Evolutionary conservation across 139 green algal genomes (phyloP).

Genomic region (Volvox africanus): DNA sequence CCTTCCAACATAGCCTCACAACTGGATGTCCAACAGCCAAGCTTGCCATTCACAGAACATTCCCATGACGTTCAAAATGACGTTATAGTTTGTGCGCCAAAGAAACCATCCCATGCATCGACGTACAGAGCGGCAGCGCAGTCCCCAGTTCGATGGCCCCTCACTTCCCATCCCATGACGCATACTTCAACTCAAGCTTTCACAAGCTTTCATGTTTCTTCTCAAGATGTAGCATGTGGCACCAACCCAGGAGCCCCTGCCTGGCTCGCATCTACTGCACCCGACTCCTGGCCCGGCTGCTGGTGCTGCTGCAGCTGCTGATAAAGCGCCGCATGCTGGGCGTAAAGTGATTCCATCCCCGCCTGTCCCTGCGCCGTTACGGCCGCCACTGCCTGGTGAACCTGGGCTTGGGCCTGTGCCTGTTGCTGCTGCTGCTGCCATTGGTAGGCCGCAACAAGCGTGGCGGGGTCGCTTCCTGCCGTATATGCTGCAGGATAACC

Average conservation of each 20-base stretch:
- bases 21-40: too few species aligned
- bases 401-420: not conserved
- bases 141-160: too few species aligned
- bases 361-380: not conserved
- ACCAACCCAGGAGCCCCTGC: not conserved
- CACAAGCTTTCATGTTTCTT: too few species aligned
- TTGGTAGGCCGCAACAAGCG: conserved; percentile 41
- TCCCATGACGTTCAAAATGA: too few species aligned
- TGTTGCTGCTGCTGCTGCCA: conserved; percentile 30
- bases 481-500: not conserved
- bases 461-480: not conserved
- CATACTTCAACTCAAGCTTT: too few species aligned
- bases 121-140: too few species aligned
- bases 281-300: not conserved
- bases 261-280: not conserved
- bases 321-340: conserved; percentile 21
- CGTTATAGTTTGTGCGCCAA: too few species aligned
- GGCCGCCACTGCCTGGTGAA: conserved; percentile 6
- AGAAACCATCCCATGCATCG: too few species aligned
- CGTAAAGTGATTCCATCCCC: conserved; percentile 18
- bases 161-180: too few species aligned
- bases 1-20: too few species aligned
- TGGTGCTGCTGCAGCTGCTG: conserved; percentile 15
- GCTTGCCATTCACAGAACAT: too few species aligned
- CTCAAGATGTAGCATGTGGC: too few species aligned